A percentile compares a stretch with the other conserved stretches of the same genome.
phyloP scores from a whole-genome alignment of 192 early-diverging fungal genomes.

The Coemansia sp. region DNA sequence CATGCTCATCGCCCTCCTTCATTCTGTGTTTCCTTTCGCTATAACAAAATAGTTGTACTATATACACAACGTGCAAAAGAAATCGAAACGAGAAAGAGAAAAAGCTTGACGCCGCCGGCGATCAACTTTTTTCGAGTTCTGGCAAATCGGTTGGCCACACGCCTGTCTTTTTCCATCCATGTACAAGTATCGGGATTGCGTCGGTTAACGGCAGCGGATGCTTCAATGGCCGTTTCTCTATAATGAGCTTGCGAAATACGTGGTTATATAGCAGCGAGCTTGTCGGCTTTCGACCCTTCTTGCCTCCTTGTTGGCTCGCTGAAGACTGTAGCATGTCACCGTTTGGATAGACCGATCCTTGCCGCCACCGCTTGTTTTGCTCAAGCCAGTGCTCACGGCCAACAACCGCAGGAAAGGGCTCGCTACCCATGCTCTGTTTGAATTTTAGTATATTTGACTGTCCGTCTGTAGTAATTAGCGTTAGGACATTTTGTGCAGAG shows the following conservation, averaged over 20 bases:
- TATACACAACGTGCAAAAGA: not conserved
- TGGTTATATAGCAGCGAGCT: conserved; percentile 25
- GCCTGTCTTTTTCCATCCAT: conserved; percentile 42
- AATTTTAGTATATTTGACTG: not conserved
- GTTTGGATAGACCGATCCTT: not conserved
- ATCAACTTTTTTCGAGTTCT: not conserved
- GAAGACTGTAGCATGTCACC: not conserved
- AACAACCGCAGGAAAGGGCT: not conserved
- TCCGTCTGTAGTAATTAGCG: too few species aligned
- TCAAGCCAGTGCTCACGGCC: conserved; percentile 32
- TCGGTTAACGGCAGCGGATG: conserved; percentile 34
- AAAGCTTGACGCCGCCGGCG: not conserved
- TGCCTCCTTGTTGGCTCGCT: not conserved
- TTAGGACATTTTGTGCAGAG: too few species aligned
- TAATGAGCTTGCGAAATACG: conserved; percentile 25
- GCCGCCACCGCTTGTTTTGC: conserved; percentile 38
- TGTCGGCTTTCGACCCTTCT: conserved; percentile 10
- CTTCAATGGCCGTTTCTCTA: conserved; percentile 30
- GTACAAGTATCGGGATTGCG: conserved; percentile 30
- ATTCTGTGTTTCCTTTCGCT: not conserved
- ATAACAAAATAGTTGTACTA: not conserved
- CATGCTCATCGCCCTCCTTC: conserved; percentile 2
- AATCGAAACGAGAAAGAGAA: not conserved
- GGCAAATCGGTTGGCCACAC: conserved; percentile 33
- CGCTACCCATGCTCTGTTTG: not conserved